These are phyloP conservation scores for Vigna trinervia DNA, from an alignment of 306 rosid genomes.

Conservation along the genomic window DNA sequence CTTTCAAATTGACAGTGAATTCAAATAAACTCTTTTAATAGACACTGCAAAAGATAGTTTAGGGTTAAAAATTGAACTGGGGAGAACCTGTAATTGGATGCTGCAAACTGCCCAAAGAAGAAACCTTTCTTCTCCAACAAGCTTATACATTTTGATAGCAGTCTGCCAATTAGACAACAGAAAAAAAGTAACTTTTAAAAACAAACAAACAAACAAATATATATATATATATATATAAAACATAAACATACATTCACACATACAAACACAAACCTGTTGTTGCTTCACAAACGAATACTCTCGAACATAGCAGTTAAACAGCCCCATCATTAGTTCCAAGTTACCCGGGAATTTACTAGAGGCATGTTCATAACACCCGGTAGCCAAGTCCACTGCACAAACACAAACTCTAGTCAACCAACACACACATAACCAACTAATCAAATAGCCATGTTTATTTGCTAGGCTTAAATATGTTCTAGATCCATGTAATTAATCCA, in stretches of 20 bases:
- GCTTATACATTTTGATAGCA: conserved; percentile 98
- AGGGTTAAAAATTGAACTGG: not conserved
- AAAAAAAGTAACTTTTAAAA: not conserved
- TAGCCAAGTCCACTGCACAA: conserved; percentile 86
- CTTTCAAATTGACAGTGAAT: not conserved
- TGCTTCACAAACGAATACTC: conserved; percentile 98
- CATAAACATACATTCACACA: not conserved
- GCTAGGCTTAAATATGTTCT: not conserved
- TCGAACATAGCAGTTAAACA: conserved; percentile 94
- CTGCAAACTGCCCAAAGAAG: conserved; percentile 99
- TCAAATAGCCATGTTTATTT: not conserved
- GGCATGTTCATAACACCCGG: conserved; percentile 90
- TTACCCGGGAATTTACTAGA: conserved; percentile 78
- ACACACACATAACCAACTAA: not conserved
- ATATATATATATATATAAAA: not conserved
- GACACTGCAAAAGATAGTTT: conserved; percentile 13
- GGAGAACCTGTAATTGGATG: conserved; percentile 94
- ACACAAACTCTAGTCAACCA: conserved; percentile 41
- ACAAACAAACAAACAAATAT: not conserved
- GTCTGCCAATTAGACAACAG: conserved; percentile 67
- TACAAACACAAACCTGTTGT: conserved; percentile 76
- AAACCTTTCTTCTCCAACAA: conserved; percentile 86
- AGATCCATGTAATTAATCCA: not conserved
- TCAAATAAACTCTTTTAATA: conserved; percentile 11
- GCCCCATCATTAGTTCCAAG: conserved; percentile 88